Base-by-base conservation (phyloP, 2,329 filamentous ascomycete species). In the Plenodomus lindquistii region DNA sequence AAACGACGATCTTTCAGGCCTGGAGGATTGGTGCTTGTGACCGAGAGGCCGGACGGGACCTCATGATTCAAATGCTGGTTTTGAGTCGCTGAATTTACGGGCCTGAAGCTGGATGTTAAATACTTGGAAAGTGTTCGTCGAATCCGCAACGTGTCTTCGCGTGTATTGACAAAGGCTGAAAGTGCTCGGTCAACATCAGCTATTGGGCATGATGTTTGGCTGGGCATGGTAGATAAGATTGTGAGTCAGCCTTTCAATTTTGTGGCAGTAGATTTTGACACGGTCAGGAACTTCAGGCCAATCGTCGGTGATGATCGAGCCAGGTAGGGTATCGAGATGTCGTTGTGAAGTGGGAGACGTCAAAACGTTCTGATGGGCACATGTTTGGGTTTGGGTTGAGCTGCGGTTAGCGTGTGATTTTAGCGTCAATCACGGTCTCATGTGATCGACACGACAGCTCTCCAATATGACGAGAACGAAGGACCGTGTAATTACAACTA, bases 1-100 rank as follows among this genome's bases (percentile, higher is more conserved):
- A 69, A 72, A 42, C 77, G 71, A 41, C 72, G 58, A 3, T 73
- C 75, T 29, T 73, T 72, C 13, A 79, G 47, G 24, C 78, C 75
- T 29, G 69, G 61, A 36, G 65, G 62, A 37, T 62, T 66, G 20
- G 62, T 60, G 22, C 48, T 58, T 47, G 57, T 52, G n/a, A 54
- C 57, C 10, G 61, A 56, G 2, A 60, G 46, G 40, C 46, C 44
- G 9, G 60, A 59, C 7, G 70, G 69, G 36, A 57, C 65, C 39
- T 62, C 64, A 29, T 71, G 63, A 36, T 63, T 64, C 21, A 73
- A 57, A 52, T 71, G 69, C 29, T 65, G 62, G 20, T 55, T 53
- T 46, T 65, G 63, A n/a, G 58, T 64, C 16, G 59, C 50, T 18
- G 63, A 35, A 31, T 58, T 63, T 17, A 65, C 61, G 3, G 66